phyloP scores from a whole-genome alignment of 257 asterid genomes.

The Catharanthus roseus region DNA sequence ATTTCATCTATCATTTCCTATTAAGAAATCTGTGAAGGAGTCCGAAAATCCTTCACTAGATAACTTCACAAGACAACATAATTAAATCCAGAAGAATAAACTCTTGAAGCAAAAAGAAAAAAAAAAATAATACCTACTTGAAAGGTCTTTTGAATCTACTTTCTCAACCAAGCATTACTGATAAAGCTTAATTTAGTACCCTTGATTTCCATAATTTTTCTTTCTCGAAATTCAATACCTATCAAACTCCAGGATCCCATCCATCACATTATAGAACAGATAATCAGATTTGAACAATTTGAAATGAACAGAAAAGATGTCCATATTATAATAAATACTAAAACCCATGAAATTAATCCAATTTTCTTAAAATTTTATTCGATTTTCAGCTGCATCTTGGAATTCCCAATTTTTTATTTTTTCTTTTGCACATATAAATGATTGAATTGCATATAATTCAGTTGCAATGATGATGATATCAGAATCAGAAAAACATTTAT shows the following conservation, averaged over 20 bases:
- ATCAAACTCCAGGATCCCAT: background rate
- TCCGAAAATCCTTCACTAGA: background rate
- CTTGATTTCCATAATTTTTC: too few relatives aligned
- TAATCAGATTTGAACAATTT: too few relatives aligned
- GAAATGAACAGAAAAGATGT: background rate
- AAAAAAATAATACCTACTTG: too few relatives aligned
- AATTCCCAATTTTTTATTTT: background rate
- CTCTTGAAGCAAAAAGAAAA: background rate
- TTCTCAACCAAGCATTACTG: too few relatives aligned
- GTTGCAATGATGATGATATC: background rate
- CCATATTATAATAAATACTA: too few relatives aligned
- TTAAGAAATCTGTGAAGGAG: background rate
- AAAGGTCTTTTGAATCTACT: too few relatives aligned
- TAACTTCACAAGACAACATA: background rate
- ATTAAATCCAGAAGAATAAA: background rate
- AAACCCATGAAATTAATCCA: background rate
- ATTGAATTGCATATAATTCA: background rate
- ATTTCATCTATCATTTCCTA: background rate
- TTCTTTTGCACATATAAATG: background rate
- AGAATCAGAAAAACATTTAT: background rate
- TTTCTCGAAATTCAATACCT: too few relatives aligned
- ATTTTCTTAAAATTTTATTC: background rate
- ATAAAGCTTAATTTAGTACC: too few relatives aligned
- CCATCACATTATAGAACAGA: background rate
- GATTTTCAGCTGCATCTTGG: background rate